Base-by-base conservation (phyloP, 345 rosid species). In the Euphorbia peplus region DNA sequence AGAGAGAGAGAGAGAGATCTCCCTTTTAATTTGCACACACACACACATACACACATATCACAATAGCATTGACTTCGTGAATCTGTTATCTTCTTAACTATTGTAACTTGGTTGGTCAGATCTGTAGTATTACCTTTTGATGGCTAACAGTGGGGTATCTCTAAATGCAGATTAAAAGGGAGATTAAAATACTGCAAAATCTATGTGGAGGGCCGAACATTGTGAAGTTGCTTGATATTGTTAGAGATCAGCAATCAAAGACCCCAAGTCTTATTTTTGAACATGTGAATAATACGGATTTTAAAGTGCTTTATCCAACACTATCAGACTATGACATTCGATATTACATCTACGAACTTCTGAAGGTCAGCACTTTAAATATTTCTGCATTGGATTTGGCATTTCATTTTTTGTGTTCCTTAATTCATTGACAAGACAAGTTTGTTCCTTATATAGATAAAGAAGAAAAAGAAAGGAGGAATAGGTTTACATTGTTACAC, bases 171-270 rank as follows among this genome's bases (percentile, higher is more conserved):
- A 95, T 91, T 73, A 95, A 87, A 85, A 88, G 99, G 83, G 99
- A 95, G 87, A 91, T 95, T 62, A 91, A 95, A 76, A 95, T 91
- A 79, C 76, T 95, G 73, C 95, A 95, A 86, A 95, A 91, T 81
- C 99, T 95, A 15, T 91, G 95, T 48, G 99, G 97, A 44, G 99
- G 99, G 57, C 99, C 97, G 8, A 91, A 93, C 83, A 83, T 91
- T 73, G 87, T 93, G 70, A 88, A 88, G 83, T 70, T 93, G 83
- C 96, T 89, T 25, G 97, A 93, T 80, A 93, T 93, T 77, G 98
- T 93, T 69, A 86, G 98, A 75, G 98, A 93, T 84, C 96, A 89
- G 84, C 96, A 93, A 71, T 92, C 95, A 0, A 90, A 88, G 83
- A 92, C 98, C 11, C 98, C 96, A 0, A 93, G 98, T 79, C 88